These are phyloP conservation scores for Sugiyamaella lignohabitans DNA, from an alignment of 805 yeast genomes.

Conservation along the genomic window DNA sequence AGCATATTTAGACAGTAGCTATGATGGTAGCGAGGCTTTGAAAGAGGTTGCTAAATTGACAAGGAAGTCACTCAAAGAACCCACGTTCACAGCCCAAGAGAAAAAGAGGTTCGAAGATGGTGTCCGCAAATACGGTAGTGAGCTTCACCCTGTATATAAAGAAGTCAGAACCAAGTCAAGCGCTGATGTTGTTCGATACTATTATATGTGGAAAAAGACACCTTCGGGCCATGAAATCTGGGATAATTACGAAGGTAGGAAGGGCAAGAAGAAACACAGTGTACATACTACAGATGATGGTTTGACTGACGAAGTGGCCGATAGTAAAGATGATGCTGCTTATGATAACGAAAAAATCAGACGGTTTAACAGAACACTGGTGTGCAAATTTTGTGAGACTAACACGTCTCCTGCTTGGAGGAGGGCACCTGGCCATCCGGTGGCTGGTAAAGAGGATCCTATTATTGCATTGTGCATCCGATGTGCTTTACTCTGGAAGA, in stretches of 20 bases:
- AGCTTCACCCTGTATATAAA: conserved; percentile 64
- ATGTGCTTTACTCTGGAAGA: conserved; percentile 87
- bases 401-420: conserved; percentile 56
- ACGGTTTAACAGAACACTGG: conserved; percentile 37
- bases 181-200: conserved; percentile 77
- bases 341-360: conserved; percentile 52
- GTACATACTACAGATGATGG: conserved; percentile 22
- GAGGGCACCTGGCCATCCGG: conserved; percentile 56
- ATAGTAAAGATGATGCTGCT: conserved; percentile 63
- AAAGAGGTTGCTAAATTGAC: conserved; percentile 43
- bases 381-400: conserved; percentile 70
- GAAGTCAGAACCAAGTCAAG: conserved; percentile 67
- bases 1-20: conserved; percentile 45
- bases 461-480: conserved; percentile 68
- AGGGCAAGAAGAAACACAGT: conserved; percentile 25
- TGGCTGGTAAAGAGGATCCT: conserved; percentile 32
- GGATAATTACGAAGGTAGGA: conserved; percentile 73
- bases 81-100: conserved; percentile 64
- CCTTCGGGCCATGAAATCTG: conserved; percentile 66
- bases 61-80: conserved; percentile 61
- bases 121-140: conserved; percentile 67
- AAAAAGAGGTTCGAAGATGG: conserved; percentile 65
- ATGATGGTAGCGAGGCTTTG: conserved; percentile 47
- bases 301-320: conserved; percentile 47
- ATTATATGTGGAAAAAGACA: conserved; percentile 90